Evolutionary conservation across 2,329 filamentous ascomycete genomes (phyloP), one percentile per base, ranked within the genome.

Genomic region (Alternaria triticina): DNA sequence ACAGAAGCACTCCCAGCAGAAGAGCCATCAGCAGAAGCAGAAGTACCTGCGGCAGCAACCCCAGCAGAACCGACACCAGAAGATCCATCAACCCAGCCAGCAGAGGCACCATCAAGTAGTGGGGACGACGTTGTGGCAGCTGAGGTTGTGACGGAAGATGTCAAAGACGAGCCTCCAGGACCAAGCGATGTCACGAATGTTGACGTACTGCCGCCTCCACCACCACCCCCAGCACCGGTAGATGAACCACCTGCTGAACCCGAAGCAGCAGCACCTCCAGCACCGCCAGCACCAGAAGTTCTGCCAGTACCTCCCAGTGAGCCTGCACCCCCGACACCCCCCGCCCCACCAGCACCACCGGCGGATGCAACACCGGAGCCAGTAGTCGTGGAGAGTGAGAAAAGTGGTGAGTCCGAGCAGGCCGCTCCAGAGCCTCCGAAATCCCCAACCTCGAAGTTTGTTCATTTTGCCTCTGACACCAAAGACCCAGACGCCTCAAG

Each of bases 401-500:
- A 74, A 71, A 77, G 72, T 77, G 74, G 75, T 77, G 76, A 77
- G 75, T 78, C 73, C 69, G 75, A 77, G 74, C 75, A 68, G 71
- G 71, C 66, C 57, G 72, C 73, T 76, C 71, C 72, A 73, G 64
- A 72, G 67, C 68, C 74, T 73, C 71, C 70, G 54, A 72, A 73
- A 60, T 75, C 73, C 68, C 75, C 73, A 54, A 71, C 65, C 36
- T 65, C 68, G 46, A 79, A 79, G 61, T 72, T 67, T 62, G 76
- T 79, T 54, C 77, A 78, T 60, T 79, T 79, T 69, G 72, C 76
- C 55, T 73, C 76, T 77, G 76, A 79, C 74, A 74, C 75, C 60
- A 79, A 79, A 76, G 76, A 77, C 63, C 66, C 75, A 75, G 77
- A 78, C 62, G 66, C 74, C 36, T 50, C 49, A 36, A 73, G 68